Conservation (phyloP, 257 asterid genomes). For the Solanum bulbocastanum region DNA sequence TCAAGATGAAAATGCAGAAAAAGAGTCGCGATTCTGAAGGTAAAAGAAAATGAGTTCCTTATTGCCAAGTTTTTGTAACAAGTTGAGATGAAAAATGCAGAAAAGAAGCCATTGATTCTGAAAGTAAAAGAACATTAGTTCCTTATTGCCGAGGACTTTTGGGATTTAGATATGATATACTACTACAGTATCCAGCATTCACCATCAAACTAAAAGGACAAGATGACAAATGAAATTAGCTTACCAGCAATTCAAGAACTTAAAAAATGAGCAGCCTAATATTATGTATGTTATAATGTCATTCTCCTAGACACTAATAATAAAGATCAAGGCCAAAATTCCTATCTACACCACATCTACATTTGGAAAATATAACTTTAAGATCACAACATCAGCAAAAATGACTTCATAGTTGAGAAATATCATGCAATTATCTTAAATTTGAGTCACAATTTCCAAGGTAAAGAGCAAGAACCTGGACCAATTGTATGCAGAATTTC, state of each 20-base stretch:
- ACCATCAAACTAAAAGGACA: not conserved
- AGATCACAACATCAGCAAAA: not conserved
- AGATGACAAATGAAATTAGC: not conserved
- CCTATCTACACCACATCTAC: not conserved
- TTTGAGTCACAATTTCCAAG: not conserved
- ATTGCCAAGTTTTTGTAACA: not conserved
- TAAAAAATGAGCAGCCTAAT: not conserved
- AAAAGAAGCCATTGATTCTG: not conserved
- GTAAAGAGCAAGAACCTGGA: slow-evolving; percentile 50
- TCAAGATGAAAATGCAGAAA: not conserved
- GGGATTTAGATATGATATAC: not conserved
- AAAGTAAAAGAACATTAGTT: not conserved
- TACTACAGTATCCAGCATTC: not conserved
- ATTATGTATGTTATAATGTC: not conserved
- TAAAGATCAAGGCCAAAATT: not conserved
- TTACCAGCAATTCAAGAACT: not conserved
- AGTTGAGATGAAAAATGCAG: not conserved
- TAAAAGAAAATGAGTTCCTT: not conserved
- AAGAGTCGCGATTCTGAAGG: not conserved
- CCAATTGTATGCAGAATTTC: slow-evolving; percentile 97
- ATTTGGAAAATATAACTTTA: not conserved
- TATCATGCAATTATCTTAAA: slow-evolving; percentile 1
- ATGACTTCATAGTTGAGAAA: not conserved
- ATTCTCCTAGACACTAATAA: not conserved
- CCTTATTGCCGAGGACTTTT: not conserved